These are phyloP conservation scores for Naegleria lovaniensis DNA, from an alignment of 208 protist species.

Conservation along the genomic window DNA sequence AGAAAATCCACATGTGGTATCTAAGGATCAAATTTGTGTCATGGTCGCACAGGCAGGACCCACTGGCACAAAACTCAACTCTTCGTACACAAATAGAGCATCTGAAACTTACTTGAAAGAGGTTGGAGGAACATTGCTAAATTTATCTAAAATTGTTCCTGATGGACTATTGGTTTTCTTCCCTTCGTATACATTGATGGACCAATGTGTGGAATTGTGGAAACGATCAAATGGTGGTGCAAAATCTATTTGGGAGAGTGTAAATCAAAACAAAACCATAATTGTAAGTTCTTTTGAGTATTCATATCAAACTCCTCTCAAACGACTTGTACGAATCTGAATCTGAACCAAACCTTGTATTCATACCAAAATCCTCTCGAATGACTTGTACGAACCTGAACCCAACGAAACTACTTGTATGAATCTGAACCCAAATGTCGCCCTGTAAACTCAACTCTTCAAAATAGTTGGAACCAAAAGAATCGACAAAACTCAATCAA, in stretches of 20 bases:
- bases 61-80: slow-evolving; percentile 64
- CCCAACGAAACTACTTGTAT: not conserved
- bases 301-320: too few species aligned
- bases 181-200: slow-evolving; percentile 61
- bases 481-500: not conserved
- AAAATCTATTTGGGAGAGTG: not conserved
- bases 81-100: slow-evolving; percentile 64
- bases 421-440: too few species aligned
- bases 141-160: slow-evolving; percentile 73
- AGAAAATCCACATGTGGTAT: slow-evolving; percentile 82
- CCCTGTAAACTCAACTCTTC: too few species aligned
- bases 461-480: slow-evolving; percentile 29
- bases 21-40: slow-evolving; percentile 42
- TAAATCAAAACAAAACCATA: not conserved
- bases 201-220: slow-evolving; percentile 31
- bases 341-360: too few species aligned
- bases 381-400: too few species aligned
- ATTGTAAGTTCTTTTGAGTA: not conserved
- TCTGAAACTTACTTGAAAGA: slow-evolving; percentile 63
- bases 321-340: too few species aligned
- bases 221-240: not conserved
- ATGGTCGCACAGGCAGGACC: slow-evolving; percentile 60
- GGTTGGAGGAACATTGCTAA: slow-evolving; percentile 73
- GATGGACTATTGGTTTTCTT: slow-evolving; percentile 95
- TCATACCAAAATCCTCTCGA: too few species aligned